These are phyloP conservation scores for Spergularia azorica DNA, from an alignment of 179 eudicot species.

Conservation along the genomic window DNA sequence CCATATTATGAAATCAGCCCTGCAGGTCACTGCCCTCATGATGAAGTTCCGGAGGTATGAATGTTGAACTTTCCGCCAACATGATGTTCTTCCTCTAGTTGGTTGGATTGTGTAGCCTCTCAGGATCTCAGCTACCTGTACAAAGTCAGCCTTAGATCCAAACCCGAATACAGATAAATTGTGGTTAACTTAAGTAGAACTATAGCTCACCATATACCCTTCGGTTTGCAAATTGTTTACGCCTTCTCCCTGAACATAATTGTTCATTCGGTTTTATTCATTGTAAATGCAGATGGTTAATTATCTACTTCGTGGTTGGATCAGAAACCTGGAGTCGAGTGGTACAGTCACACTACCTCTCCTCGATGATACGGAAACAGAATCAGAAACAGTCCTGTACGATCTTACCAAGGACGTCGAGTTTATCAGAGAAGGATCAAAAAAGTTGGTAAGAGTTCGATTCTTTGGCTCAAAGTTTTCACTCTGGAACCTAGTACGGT, in stretches of 20 bases:
- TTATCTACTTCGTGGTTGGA: constrained; percentile 83
- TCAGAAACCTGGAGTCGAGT: constrained; percentile 62
- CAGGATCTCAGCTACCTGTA: no score
- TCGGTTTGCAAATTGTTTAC: neutral
- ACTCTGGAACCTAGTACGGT: constrained; percentile 62
- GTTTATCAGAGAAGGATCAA: constrained; percentile 64
- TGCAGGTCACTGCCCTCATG: constrained; percentile 99
- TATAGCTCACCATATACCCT: neutral
- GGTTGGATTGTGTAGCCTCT: no score
- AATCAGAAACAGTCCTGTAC: constrained; percentile 28
- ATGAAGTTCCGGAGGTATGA: constrained; percentile 94
- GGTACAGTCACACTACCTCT: constrained; percentile 64
- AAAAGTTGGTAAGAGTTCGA: constrained; percentile 56
- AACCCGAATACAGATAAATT: neutral
- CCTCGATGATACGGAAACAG: constrained; percentile 49
- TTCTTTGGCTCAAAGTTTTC: constrained; percentile 62
- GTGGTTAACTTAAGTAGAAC: neutral
- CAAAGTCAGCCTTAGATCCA: no score
- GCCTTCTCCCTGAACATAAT: neutral
- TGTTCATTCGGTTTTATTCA: neutral
- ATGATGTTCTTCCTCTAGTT: no score
- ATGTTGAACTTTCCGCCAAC: no score
- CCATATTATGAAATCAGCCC: constrained; percentile 94
- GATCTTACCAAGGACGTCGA: constrained; percentile 62
- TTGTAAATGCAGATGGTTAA: constrained; percentile 65